These are phyloP conservation scores for Bimuria novae-zelandiae DNA, from an alignment of 2,329 filamentous ascomycete genomes.

Conservation along the genomic window DNA sequence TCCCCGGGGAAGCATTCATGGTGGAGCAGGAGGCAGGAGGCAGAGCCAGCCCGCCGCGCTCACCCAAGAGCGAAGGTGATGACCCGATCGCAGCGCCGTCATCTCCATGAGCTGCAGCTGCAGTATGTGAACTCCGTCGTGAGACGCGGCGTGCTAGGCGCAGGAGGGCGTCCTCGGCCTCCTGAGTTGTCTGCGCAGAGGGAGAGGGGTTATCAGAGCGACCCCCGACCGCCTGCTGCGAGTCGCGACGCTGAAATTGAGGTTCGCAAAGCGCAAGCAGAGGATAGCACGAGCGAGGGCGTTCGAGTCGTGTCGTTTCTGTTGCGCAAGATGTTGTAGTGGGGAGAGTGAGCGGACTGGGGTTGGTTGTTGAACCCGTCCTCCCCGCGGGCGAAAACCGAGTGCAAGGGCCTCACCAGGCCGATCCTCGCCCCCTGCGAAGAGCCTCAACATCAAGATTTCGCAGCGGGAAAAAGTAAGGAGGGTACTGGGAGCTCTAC, in stretches of 20 bases:
- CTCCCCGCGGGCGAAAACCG: not conserved
- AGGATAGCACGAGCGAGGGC: not conserved
- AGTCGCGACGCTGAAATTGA: too few relatives aligned
- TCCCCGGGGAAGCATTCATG: not conserved
- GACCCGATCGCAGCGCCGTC: not conserved
- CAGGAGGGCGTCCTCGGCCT: not conserved
- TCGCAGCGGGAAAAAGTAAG: not conserved
- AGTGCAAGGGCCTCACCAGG: not conserved
- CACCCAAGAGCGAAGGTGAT: not conserved
- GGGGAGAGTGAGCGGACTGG: not conserved
- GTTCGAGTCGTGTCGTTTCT: not conserved
- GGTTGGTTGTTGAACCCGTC: not conserved
- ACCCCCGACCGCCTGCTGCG: not conserved
- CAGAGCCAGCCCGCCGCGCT: not conserved
- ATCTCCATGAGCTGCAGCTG: not conserved
- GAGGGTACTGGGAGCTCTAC: not conserved
- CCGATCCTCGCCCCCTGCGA: not conserved
- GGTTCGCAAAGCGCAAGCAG: not conserved
- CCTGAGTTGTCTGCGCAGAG: not conserved
- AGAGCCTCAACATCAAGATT: not conserved
- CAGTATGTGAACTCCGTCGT: not conserved
- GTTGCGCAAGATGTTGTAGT: conserved; percentile 2
- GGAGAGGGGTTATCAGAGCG: not conserved
- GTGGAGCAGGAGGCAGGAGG: not conserved
- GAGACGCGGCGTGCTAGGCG: not conserved